Evolutionary conservation across 2,329 filamentous ascomycete species (phyloP).

Genomic region (Rhynchosporium agropyri): DNA sequence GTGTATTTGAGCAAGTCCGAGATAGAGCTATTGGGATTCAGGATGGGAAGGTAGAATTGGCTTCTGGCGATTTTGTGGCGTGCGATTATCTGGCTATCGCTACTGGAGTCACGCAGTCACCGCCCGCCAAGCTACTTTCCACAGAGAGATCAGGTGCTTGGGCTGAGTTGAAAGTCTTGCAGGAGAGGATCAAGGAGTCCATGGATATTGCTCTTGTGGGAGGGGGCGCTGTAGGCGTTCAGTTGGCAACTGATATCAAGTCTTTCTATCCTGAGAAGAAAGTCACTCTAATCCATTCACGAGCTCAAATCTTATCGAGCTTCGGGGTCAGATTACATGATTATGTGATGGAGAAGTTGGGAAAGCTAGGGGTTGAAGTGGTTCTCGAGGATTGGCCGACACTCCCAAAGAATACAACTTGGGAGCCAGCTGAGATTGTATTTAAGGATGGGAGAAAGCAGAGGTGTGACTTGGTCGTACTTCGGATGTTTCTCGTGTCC

Average conservation of each 20-base stretch:
- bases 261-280: slow-evolving; percentile 49
- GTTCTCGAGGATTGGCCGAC: slow-evolving; percentile 44
- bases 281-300: slow-evolving; percentile 52
- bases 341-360: slow-evolving; percentile 42
- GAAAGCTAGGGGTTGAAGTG: slow-evolving; percentile 45
- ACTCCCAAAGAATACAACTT: slow-evolving; percentile 15
- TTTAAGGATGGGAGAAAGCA: slow-evolving; percentile 42
- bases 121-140: slow-evolving; percentile 42
- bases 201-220: slow-evolving; percentile 45
- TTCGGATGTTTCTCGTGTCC: slow-evolving; percentile 1
- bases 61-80: slow-evolving; percentile 42
- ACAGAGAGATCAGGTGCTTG: slow-evolving; percentile 41
- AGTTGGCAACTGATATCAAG: slow-evolving; percentile 53
- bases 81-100: slow-evolving; percentile 50
- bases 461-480: slow-evolving; percentile 47
- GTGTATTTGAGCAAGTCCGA: slow-evolving; percentile 41
- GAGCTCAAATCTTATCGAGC: slow-evolving; percentile 45
- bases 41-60: slow-evolving; percentile 41
- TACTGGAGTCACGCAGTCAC: slow-evolving; percentile 44
- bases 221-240: slow-evolving; percentile 53
- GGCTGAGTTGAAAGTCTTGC: slow-evolving; percentile 41
- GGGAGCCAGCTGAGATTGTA: slow-evolving; percentile 17
- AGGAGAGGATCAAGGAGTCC: slow-evolving; percentile 39
- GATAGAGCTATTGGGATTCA: slow-evolving; percentile 42
- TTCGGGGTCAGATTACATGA: slow-evolving; percentile 49